phyloP scores from a whole-genome alignment of 139 green algal genomes.

The Asterochloris sp. region DNA sequence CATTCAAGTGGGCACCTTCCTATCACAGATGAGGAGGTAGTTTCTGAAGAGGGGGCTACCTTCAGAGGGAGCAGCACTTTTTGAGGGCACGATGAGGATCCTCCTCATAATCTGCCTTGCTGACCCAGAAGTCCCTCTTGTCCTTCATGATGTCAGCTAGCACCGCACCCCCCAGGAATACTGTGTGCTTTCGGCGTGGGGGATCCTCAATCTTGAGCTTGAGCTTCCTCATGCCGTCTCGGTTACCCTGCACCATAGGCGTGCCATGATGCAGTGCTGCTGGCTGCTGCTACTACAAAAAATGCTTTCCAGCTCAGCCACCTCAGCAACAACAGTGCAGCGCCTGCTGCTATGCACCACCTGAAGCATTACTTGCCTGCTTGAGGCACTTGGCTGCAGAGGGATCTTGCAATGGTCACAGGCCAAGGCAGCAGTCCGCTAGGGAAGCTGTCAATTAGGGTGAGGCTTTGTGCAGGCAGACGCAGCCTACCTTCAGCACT shows the following conservation, averaged over 20 bases:
- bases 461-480: too few species aligned
- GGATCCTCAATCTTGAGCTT: conserved; percentile 70
- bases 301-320: too few species aligned
- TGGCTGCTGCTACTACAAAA: conserved; percentile 16
- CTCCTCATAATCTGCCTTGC: conserved; percentile 62
- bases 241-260: conserved; percentile 35
- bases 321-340: too few species aligned
- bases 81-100: conserved; percentile 42
- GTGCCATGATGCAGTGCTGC: neutral
- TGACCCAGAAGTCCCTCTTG: conserved; percentile 72
- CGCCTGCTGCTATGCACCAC: too few species aligned
- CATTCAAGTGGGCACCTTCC: too few species aligned
- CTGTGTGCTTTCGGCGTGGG: conserved; percentile 64
- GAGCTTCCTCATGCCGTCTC: conserved; percentile 43
- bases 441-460: too few species aligned
- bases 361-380: too few species aligned
- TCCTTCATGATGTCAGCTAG: conserved; percentile 83
- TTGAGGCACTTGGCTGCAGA: too few species aligned
- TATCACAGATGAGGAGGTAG: too few species aligned
- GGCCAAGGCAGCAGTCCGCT: too few species aligned
- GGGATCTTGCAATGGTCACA: too few species aligned
- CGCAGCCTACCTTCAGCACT: conserved; percentile 17
- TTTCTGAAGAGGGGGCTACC: conserved; percentile 1
- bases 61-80: conserved; percentile 31
- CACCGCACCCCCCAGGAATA: conserved; percentile 73